Percentiles rank a stretch among this genome's conserved stretches.
Evolutionary conservation across 805 yeast species (phyloP).

Genomic region (Deakozyma indianensis): DNA sequence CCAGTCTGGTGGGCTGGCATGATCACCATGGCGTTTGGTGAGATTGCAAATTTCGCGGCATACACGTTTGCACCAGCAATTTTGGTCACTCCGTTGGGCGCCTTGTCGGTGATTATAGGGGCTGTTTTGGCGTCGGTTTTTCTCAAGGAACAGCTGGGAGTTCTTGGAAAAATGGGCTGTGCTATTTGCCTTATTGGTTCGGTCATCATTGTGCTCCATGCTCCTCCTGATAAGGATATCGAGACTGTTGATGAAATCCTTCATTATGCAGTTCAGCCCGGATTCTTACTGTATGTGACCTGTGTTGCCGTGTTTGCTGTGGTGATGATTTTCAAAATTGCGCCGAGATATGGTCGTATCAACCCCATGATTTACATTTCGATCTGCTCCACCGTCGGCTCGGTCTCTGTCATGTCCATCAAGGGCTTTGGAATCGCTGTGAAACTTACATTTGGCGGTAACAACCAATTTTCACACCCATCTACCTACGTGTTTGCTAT

Average conservation of each 20-base stretch:
- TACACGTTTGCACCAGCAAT: conserved; percentile 93
- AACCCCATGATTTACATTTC: conserved; percentile 84
- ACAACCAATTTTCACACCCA: conserved; percentile 73
- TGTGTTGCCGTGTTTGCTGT: conserved; percentile 52
- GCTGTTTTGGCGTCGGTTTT: conserved; percentile 80
- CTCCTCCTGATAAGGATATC: conserved; percentile 88
- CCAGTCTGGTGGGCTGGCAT: conserved; percentile 96
- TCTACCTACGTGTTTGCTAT: conserved; percentile 70
- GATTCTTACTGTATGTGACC: conserved; percentile 49
- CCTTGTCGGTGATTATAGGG: conserved; percentile 78
- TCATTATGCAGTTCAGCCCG: conserved; percentile 62
- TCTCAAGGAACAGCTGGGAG: conserved; percentile 74
- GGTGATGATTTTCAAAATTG: conserved; percentile 71
- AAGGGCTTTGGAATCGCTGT: conserved; percentile 89
- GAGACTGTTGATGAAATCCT: conserved; percentile 79
- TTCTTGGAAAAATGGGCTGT: conserved; percentile 83
- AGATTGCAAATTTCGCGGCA: conserved; percentile 85
- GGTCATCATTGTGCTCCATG: conserved; percentile 76
- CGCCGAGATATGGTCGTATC: conserved; percentile 63
- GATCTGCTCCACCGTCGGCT: conserved; percentile 81
- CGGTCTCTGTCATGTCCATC: conserved; percentile 80
- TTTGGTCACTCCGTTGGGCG: conserved; percentile 84
- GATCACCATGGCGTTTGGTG: conserved; percentile 79
- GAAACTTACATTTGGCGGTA: conserved; percentile 70
- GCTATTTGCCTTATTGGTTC: conserved; percentile 82